Base-by-base conservation (phyloP, 495 filamentous ascomycete genomes). In the Penicillium dipodomyicola region DNA sequence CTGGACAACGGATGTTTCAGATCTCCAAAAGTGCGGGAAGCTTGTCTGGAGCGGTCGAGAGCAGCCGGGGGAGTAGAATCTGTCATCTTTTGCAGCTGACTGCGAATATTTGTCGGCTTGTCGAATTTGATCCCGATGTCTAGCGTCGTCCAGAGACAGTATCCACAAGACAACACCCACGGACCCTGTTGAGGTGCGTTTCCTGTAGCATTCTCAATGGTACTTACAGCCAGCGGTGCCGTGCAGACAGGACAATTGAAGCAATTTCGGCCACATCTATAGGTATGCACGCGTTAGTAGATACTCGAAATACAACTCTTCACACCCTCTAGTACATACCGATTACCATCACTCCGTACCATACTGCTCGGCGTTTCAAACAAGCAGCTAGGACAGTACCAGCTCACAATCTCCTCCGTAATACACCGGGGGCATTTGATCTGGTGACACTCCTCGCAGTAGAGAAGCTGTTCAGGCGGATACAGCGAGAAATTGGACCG, bases 371-470 rank as follows among this genome's bases (percentile, higher is more conserved):
- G 90, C 33, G 94, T 91, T 73, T 98, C 94, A 64, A 97, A 97
- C 54, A 97, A 71, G 71, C 94, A 98, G 68, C 81, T 92, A n/a
- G 94, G 94, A 67, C 94, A 98, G 65, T 88, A 98, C 80, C 88
- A 96, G 57, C 87, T 91, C 47, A 95, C 85, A 41, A 96, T 89
- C 72, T 98, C 94, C 65, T 98, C 94, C 22, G 86, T 79, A 19
- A 91, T 90, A 67, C 94, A 98, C 69, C 91, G 81, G 7, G 91
- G 90, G 65, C 94, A 98, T 59, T 92, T 87, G 52, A 98, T 93
- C 73, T 96, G 86, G 60, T 94, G 90, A 69, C 94, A 98, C 68
- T 97, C 95, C 65, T 96, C 91, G 73, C 94, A 98, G 72, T 92
- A 97, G 11, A 96, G 80, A 8, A 98, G 83, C 64, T 94, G 89